Base-by-base conservation (phyloP, 1,284 basidiomycete species). In the Vanrija sp. region DNA sequence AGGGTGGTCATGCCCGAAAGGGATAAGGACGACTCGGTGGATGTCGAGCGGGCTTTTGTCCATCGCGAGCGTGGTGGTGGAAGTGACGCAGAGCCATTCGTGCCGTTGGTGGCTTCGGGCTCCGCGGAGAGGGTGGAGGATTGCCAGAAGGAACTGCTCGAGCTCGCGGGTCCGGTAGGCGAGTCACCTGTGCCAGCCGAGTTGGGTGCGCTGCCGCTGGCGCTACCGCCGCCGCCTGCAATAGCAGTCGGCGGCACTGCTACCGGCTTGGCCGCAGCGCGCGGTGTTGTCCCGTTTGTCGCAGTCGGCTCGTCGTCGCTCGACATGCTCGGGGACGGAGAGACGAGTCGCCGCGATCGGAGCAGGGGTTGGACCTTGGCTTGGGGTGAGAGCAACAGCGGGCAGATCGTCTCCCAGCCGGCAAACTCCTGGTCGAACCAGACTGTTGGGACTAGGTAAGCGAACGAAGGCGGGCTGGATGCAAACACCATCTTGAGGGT, bases 11-110 rank as follows among this genome's bases (percentile, higher is more conserved):
- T 57, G 19, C 57, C 59, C 16, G 63, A 65, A 10, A 58, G 42
- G 14, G 62, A 56, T 10, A 59, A 19, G 9, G 63, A 64, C 12
- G 66, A 64, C 35, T 71, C 71, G 24, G 71, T 71, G 0, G 68
- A 71, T 1, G 63, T 65, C 22, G 67, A 68, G 10, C 57, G 45
- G 10, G 57, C 57, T 45, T 59, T 59, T n/a, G 54, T 53, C 57
- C 57, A 59, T 23, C 57, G 57, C 12, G 50, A 53, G 3, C 50
- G 57, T 1, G 49, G 52, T 6, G 42, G 51, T 4, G n/a, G n/a
- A n/a, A n/a, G n/a, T n/a, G n/a, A n/a, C n/a, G 41, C 24, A 4
- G 42, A 27, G 4, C 54, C 54, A 42, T 59, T 54, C 5, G 31
- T 39, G 12, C n/a, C 19, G n/a, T 18, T 39, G 7, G 38, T 7